Percentiles rank a stretch among this genome's conserved stretches.
Evolutionary conservation across 139 green algal genomes (phyloP).

Genomic region (Chlorella sorokiniana): DNA sequence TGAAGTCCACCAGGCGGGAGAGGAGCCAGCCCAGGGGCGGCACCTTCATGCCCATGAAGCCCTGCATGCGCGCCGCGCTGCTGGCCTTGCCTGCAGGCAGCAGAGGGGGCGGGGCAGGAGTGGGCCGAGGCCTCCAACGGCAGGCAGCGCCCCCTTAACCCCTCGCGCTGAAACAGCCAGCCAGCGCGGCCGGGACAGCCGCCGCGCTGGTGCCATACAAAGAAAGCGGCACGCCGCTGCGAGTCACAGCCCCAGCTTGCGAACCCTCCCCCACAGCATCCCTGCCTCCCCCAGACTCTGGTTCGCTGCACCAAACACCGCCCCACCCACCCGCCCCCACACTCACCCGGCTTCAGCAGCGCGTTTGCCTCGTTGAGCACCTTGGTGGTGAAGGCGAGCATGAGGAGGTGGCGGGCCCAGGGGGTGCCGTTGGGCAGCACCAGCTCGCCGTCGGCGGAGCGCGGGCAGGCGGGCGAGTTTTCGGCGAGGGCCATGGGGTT

Average conservation of each 20-base stretch:
- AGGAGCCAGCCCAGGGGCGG: slow-evolving; percentile 81
- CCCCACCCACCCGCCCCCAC: not conserved
- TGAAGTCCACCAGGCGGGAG: slow-evolving; percentile 64
- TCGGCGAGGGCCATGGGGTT: slow-evolving; percentile 78
- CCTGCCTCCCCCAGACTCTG: not conserved
- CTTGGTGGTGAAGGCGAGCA: slow-evolving; percentile 78
- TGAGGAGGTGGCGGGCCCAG: slow-evolving; percentile 77
- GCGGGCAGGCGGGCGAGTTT: slow-evolving; percentile 69
- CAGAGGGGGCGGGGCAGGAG: not conserved
- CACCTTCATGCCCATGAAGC: slow-evolving; percentile 52
- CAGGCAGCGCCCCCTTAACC: no score
- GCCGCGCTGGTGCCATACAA: no score
- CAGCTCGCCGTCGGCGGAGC: slow-evolving; percentile 62
- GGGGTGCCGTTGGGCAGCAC: slow-evolving; percentile 76
- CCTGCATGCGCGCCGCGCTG: slow-evolving; percentile 8
- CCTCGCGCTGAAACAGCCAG: no score
- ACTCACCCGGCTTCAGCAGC: slow-evolving; percentile 57
- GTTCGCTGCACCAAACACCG: not conserved
- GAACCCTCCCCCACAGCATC: no score
- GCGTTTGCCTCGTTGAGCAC: slow-evolving; percentile 74
- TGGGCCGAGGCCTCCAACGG: no score
- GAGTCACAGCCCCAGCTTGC: no score
- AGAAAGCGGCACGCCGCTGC: no score
- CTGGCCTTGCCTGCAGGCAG: not conserved
- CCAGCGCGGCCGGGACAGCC: no score